Conservation (phyloP, 306 rosid genomes). For the Trifolium dubium region DNA sequence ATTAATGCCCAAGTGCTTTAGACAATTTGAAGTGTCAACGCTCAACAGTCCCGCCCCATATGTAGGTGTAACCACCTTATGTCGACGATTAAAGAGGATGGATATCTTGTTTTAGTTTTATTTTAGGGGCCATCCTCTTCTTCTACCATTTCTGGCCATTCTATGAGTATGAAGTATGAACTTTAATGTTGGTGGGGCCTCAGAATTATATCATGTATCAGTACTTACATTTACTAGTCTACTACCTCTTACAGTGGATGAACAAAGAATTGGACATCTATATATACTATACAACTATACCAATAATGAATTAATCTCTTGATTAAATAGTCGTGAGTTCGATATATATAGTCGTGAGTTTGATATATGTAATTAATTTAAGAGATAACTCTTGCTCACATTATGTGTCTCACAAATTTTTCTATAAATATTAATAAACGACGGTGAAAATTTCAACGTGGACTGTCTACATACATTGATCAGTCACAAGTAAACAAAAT, state of each 20-base stretch:
- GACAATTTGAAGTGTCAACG: conserved; percentile 7
- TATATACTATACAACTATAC: no score
- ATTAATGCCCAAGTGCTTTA: neutral
- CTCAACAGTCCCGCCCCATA: neutral
- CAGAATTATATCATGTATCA: conserved; percentile 4
- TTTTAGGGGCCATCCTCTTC: conserved; percentile 16
- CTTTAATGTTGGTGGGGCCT: conserved; percentile 39
- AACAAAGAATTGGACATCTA: no score
- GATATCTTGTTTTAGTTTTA: conserved; percentile 6
- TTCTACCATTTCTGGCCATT: conserved; percentile 23
- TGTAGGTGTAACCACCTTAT: conserved; percentile 39
- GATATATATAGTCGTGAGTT: no score
- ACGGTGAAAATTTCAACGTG: no score
- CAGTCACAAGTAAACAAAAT: neutral
- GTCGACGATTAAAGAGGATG: conserved; percentile 31
- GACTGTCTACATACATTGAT: no score
- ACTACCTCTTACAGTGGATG: neutral
- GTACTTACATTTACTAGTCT: conserved; percentile 7
- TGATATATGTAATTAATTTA: no score
- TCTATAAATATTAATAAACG: no score
- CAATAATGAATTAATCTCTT: no score
- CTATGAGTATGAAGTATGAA: neutral
- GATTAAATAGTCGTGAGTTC: no score
- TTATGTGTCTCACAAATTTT: no score
- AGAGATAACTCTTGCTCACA: no score